Evolutionary conservation across 306 rosid genomes (phyloP).

Genomic region (Herpetospermum pedunculosum): DNA sequence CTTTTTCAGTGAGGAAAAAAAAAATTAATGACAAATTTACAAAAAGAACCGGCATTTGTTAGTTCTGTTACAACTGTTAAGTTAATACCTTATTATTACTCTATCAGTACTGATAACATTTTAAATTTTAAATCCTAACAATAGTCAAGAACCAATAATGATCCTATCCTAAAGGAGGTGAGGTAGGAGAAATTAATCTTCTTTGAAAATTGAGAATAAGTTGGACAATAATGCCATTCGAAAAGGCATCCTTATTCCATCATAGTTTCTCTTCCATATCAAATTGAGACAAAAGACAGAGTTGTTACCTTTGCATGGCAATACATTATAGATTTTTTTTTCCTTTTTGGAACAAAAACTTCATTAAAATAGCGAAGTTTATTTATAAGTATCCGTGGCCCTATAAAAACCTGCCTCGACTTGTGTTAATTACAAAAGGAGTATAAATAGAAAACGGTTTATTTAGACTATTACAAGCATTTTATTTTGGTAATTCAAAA

Average conservation of each 20-base stretch:
- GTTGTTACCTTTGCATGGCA: neutral
- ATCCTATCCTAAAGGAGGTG: neutral
- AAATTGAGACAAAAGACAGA: neutral
- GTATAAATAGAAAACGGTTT: neutral
- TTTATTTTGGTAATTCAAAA: neutral
- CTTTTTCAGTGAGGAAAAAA: neutral
- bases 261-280: neutral
- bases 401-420: no score
- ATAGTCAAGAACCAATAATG: neutral
- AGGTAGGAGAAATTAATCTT: neutral
- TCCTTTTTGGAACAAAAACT: neutral
- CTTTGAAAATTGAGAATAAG: neutral
- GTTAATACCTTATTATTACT: neutral
- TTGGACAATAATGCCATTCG: neutral
- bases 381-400: no score
- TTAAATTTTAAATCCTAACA: neutral
- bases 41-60: neutral
- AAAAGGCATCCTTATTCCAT: neutral
- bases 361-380: neutral
- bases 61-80: neutral
- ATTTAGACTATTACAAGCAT: neutral
- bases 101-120: neutral
- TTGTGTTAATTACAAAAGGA: no score
- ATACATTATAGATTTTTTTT: neutral
- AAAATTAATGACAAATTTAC: neutral